These are phyloP conservation scores for Magnolia officinalis DNA, from an alignment of 164 flowering plant species.

Conservation along the genomic window DNA sequence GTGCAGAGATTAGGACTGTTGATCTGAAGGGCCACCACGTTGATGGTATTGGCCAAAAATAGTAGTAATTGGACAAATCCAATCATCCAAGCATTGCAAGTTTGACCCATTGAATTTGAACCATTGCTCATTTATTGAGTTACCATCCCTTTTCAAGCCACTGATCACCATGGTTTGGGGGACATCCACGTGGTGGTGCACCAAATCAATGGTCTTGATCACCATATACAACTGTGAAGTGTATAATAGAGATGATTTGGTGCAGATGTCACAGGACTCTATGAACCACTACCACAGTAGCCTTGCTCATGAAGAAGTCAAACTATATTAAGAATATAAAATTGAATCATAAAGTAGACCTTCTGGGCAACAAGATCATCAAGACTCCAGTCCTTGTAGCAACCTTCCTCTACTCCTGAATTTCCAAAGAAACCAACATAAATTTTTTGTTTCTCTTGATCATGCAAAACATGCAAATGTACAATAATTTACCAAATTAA, in stretches of 20 bases:
- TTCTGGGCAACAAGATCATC: conserved; percentile 79
- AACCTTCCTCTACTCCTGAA: conserved; percentile 76
- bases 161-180: neutral
- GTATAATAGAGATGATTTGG: neutral
- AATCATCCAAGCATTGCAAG: neutral
- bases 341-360: conserved; percentile 32
- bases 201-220: neutral
- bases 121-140: neutral
- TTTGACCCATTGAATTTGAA: neutral
- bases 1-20: neutral
- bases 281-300: neutral
- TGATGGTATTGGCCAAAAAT: neutral
- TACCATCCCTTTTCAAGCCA: neutral
- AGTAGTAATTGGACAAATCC: neutral
- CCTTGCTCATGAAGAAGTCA: neutral
- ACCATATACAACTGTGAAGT: too few species aligned
- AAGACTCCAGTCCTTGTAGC: conserved; percentile 85
- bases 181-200: neutral
- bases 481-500: neutral
- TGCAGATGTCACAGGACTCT: neutral
- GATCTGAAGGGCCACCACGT: too few species aligned
- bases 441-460: neutral
- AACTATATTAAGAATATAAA: neutral
- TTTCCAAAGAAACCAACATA: conserved; percentile 4
- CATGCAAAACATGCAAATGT: neutral